Evolutionary conservation across 805 yeast genomes (phyloP).

Genomic region (Saccharomycopsis sp.): DNA sequence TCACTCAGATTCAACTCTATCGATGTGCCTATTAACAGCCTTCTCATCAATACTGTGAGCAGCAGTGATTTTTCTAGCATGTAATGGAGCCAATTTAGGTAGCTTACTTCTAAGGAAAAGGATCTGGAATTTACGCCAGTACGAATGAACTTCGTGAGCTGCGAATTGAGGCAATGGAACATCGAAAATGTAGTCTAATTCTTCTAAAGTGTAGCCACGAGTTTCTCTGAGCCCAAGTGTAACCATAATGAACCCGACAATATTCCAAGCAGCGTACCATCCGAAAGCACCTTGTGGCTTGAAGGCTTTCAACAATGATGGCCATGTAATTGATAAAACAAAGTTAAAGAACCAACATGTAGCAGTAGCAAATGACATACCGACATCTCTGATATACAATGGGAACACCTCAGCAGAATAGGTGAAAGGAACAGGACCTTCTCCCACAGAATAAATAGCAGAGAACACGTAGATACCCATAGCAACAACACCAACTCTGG

Average conservation of each 20-base stretch:
- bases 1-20: not conserved
- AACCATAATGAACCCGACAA: slow-evolving; percentile 61
- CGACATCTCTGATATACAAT: slow-evolving; percentile 69
- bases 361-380: slow-evolving; percentile 74
- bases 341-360: slow-evolving; percentile 72
- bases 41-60: slow-evolving; percentile 13
- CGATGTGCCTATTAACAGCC: slow-evolving; percentile 18
- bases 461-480: slow-evolving; percentile 71
- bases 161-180: slow-evolving; percentile 56
- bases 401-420: slow-evolving; percentile 84
- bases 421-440: slow-evolving; percentile 87
- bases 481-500: slow-evolving; percentile 60
- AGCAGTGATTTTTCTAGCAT: slow-evolving; percentile 12
- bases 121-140: slow-evolving; percentile 40
- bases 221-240: slow-evolving; percentile 68
- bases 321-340: slow-evolving; percentile 72
- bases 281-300: slow-evolving; percentile 83
- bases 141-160: slow-evolving; percentile 34
- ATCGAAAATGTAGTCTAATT: slow-evolving; percentile 62
- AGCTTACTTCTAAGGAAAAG: slow-evolving; percentile 38
- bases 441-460: slow-evolving; percentile 73
- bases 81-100: slow-evolving; percentile 17
- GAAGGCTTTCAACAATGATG: slow-evolving; percentile 57
- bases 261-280: slow-evolving; percentile 82
- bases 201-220: slow-evolving; percentile 60